Evolutionary conservation across 176 grass and related monocot genomes (phyloP), one percentile per base, ranked within the genome.

Genomic region (Eragrostis curvula): DNA sequence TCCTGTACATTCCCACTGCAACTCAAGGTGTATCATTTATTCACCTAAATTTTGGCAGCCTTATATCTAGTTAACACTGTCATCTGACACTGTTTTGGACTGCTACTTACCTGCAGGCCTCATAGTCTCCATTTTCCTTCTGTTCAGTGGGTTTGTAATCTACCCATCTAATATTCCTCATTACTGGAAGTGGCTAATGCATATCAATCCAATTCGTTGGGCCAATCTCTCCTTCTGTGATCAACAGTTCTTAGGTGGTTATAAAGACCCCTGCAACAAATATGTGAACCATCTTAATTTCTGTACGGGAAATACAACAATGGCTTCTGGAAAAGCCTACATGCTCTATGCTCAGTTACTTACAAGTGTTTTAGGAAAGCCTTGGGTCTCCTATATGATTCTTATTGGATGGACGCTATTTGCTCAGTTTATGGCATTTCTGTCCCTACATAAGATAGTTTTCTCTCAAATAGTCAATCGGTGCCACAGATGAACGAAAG

Each of bases 141-240:
- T 84, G 10, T 84, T 84, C 44, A 84, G 81, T 56, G 71, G 81
- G 43, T 84, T 84, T 74, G 71, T 84, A 71, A 84, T 84, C 13
- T 84, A 76, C 49, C 81, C 81, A 56, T 84, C 71, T 56, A 68
- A 84, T 57, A 84, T 68, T 16, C 81, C 81, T 41, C 71, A 49
- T 16, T 58, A 76, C 47, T 84, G 71, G 81, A 84, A 56, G 72
- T 84, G 81, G 81, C 61, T 84, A 32, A 57, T 84, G 61, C 58
- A 84, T 9, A 75, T 84, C 16, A 84, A 84, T 75, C 81, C 81
- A 84, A 84, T 84, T 28, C 81, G 81, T 53, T 84, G 81, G 81
- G 81, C 62, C 47, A 84, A 76, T 67, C 46, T 75, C 14, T 84
- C 71, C 14, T 76, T 84, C 72, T 84, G 81, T 52, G 30, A 68